These are phyloP conservation scores for Linaria vulgaris DNA, from an alignment of 257 asterid species.

Conservation along the genomic window DNA sequence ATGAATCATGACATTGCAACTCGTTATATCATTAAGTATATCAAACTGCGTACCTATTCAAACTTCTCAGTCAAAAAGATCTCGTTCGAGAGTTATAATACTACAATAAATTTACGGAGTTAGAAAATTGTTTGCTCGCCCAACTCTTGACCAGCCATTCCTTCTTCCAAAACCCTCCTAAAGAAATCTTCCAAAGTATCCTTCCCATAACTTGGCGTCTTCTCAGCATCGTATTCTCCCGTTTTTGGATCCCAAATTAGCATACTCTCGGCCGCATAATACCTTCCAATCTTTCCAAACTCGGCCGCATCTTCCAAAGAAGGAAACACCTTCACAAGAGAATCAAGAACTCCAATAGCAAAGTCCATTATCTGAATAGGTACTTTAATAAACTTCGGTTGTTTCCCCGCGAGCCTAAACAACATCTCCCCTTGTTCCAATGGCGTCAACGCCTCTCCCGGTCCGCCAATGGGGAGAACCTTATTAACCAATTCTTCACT, in stretches of 20 bases:
- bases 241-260: constrained; percentile 70
- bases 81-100: constrained; percentile 10
- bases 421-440: constrained; percentile 93
- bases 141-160: constrained; percentile 92
- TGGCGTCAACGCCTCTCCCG: constrained; percentile 88
- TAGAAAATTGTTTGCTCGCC: constrained; percentile 86
- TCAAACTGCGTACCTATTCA: constrained; percentile 18
- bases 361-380: constrained; percentile 93
- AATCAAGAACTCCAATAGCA: constrained; percentile 78
- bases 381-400: constrained; percentile 78
- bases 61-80: constrained; percentile 11
- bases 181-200: constrained; percentile 91
- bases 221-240: constrained; percentile 73
- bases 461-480: constrained; percentile 84
- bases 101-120: constrained; percentile 1
- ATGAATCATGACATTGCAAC: constrained; percentile 16
- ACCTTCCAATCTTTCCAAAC: constrained; percentile 96
- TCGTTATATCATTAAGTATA: constrained; percentile 20
- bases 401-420: constrained; percentile 65
- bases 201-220: constrained; percentile 81
- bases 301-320: constrained; percentile 84
- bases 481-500: constrained; percentile 54
- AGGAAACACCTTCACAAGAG: constrained; percentile 75
- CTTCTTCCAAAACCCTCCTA: constrained; percentile 68
- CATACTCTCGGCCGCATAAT: constrained; percentile 97